These are phyloP conservation scores for Cladosporium sp. DNA, from an alignment of 2,329 filamentous ascomycete species.

Conservation along the genomic window DNA sequence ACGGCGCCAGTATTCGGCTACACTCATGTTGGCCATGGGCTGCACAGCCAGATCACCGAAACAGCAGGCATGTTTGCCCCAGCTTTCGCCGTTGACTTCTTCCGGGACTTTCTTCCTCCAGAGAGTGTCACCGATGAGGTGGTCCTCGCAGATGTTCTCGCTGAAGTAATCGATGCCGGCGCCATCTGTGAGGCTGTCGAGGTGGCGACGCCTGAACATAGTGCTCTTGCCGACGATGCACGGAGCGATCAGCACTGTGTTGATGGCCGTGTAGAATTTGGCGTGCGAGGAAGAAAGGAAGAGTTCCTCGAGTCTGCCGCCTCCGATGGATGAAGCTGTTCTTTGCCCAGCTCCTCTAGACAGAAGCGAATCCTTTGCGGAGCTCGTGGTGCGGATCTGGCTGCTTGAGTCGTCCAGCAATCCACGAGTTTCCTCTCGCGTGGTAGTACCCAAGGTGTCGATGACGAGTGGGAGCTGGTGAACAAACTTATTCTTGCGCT, in stretches of 20 bases:
- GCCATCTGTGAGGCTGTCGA: conserved; percentile 67
- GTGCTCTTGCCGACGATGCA: conserved; percentile 97
- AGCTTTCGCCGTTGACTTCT: conserved; percentile 43
- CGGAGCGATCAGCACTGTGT: conserved; percentile 84
- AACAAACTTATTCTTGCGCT: conserved; percentile 74
- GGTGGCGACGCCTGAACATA: conserved; percentile 93
- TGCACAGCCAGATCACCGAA: conserved; percentile 87
- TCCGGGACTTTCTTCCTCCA: conserved; percentile 66
- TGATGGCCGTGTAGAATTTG: conserved; percentile 98
- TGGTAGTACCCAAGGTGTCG: conserved; percentile 55
- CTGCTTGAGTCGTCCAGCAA: conserved; percentile 25
- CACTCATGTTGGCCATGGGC: conserved; percentile 79
- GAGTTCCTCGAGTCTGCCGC: conserved; percentile 86
- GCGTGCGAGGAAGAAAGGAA: conserved; percentile 93
- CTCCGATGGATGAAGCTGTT: conserved; percentile 50
- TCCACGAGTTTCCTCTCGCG: conserved; percentile 28
- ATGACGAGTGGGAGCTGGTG: conserved; percentile 89
- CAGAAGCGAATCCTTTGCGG: conserved; percentile 12
- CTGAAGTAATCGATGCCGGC: conserved; percentile 91
- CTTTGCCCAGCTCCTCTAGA: conserved; percentile 25
- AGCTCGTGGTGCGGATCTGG: conserved; percentile 20
- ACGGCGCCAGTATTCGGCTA: conserved; percentile 74
- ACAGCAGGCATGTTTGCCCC: conserved; percentile 78
- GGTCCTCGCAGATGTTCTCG: conserved; percentile 95
- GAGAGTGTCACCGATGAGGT: conserved; percentile 87